Evolutionary conservation across 345 rosid genomes (phyloP).

Genomic region (Populus nigra): DNA sequence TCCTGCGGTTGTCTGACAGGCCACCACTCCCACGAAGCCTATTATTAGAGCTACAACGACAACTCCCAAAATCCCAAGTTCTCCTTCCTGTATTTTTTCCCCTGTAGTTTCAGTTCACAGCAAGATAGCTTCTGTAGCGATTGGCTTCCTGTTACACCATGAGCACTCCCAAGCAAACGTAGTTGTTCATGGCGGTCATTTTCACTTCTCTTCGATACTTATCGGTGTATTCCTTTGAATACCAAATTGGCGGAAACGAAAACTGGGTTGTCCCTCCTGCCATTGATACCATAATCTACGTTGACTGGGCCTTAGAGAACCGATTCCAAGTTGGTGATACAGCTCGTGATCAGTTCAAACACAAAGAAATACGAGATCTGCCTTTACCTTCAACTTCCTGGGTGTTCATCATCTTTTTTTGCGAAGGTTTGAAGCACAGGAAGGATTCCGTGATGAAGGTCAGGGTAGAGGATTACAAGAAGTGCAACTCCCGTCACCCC

Average conservation of each 20-base stretch:
- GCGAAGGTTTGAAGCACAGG: slow-evolving; percentile 49
- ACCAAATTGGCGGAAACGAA: slow-evolving; percentile 54
- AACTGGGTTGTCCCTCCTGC: slow-evolving; percentile 68
- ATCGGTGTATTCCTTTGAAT: slow-evolving; percentile 41
- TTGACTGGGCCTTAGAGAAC: slow-evolving; percentile 71
- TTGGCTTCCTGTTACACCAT: not conserved
- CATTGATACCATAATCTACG: slow-evolving; percentile 44
- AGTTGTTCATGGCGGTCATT: slow-evolving; percentile 16
- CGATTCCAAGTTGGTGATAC: slow-evolving; percentile 66
- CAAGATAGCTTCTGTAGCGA: not conserved
- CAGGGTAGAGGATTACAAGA: slow-evolving; percentile 41
- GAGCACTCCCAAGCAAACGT: not conserved
- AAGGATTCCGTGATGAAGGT: slow-evolving; percentile 62
- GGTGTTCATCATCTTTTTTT: not conserved
- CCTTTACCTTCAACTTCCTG: not conserved
- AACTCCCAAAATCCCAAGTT: too few species aligned
- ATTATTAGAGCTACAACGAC: too few species aligned
- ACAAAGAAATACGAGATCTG: too few species aligned
- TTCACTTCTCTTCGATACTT: slow-evolving; percentile 23
- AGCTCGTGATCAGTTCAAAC: slow-evolving; percentile 40
- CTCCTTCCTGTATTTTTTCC: too few species aligned
- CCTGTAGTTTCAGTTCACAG: too few species aligned
- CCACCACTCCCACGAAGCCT: too few species aligned
- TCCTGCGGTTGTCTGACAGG: too few species aligned
- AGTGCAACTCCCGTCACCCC: slow-evolving; percentile 55